A percentile compares a stretch with the other conserved stretches of the same genome.
phyloP scores from a whole-genome alignment of 2,329 filamentous ascomycete genomes.

The Ophiosphaerella narmari region DNA sequence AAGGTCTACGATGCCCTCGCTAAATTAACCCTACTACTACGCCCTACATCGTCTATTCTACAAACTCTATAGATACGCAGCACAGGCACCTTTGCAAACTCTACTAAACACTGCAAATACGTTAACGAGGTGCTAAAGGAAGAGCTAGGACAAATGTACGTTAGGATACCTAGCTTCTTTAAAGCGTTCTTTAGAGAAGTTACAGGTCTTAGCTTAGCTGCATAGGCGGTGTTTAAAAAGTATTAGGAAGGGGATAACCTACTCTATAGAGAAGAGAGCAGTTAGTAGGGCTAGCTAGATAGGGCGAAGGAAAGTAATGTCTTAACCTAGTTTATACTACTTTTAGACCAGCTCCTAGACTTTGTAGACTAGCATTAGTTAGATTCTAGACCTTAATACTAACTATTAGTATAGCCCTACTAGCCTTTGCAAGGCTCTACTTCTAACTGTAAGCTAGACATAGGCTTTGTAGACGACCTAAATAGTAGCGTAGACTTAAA shows the following conservation, averaged over 20 bases:
- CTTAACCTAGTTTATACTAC: slow-evolving; percentile 27
- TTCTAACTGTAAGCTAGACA: slow-evolving; percentile 27
- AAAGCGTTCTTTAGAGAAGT: slow-evolving; percentile 24
- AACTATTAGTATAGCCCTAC: slow-evolving; percentile 23
- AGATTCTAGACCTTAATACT: background rate
- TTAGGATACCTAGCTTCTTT: slow-evolving; percentile 25
- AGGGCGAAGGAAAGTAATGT: slow-evolving; percentile 24
- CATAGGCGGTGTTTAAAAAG: slow-evolving; percentile 1
- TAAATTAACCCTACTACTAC: no score
- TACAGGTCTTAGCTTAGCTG: slow-evolving; percentile 12
- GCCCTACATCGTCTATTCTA: no score
- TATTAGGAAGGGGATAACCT: slow-evolving; percentile 20
- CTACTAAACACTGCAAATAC: slow-evolving; percentile 20
- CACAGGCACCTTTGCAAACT: slow-evolving; percentile 25
- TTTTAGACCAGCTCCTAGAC: no score
- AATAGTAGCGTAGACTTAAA: no score
- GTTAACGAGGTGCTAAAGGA: slow-evolving; percentile 22
- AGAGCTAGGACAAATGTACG: slow-evolving; percentile 19
- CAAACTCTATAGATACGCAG: no score
- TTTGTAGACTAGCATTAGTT: no score
- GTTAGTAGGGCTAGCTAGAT: slow-evolving; percentile 24
- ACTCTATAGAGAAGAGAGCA: slow-evolving; percentile 23
- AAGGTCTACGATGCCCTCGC: no score
- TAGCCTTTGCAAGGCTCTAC: slow-evolving; percentile 26
- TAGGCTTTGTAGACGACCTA: slow-evolving; percentile 27